Percentiles rank a stretch among this genome's conserved stretches.
Conservation (phyloP, 2,329 filamentous ascomycete genomes). For the Arthrinium phaeospermum region DNA sequence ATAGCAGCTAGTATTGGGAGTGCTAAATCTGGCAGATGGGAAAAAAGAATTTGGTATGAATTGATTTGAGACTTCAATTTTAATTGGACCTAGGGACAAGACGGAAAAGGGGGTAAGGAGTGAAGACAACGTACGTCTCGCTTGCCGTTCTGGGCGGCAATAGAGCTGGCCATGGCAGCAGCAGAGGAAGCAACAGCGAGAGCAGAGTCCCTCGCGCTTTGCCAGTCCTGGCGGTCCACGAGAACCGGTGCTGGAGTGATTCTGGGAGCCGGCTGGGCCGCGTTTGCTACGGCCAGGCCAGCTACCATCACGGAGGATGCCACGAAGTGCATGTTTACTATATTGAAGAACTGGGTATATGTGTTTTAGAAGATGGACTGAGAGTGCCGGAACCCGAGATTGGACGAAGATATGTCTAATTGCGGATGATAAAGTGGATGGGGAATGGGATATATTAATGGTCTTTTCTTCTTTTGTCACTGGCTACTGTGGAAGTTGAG, state of each 20-base stretch:
- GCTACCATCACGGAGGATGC: conserved; percentile 28
- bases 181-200: conserved; percentile 28
- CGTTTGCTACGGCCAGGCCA: conserved; percentile 28
- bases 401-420: neutral
- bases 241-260: conserved; percentile 31
- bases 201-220: conserved; percentile 25
- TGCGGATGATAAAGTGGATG: neutral
- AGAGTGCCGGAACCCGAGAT: neutral
- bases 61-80: neutral
- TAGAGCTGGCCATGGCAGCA: conserved; percentile 26
- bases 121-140: neutral
- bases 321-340: conserved; percentile 28
- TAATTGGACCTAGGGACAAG: neutral
- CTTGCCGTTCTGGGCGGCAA: conserved; percentile 26
- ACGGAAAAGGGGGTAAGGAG: neutral
- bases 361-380: neutral
- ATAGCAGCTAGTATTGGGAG: too few species aligned
- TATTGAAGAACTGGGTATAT: neutral
- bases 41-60: neutral
- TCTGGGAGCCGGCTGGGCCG: conserved; percentile 28
- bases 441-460: neutral
- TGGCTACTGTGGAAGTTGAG: neutral
- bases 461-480: neutral
- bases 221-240: conserved; percentile 22
- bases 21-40: too few species aligned